phyloP scores from a whole-genome alignment of 257 asterid species.

The Mitragyna speciosa region DNA sequence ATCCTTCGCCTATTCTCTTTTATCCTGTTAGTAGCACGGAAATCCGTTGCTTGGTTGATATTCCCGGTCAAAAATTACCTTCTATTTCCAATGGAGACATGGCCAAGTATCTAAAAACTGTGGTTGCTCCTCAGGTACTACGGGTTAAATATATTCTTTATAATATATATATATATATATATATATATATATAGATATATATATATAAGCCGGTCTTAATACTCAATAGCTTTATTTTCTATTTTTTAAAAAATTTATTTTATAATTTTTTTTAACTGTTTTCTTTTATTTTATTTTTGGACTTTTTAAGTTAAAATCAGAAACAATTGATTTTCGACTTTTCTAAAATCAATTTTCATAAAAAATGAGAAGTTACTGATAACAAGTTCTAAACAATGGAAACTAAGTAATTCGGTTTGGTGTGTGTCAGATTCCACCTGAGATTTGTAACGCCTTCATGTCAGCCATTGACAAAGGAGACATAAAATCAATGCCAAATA shows the following conservation, averaged over 20 bases:
- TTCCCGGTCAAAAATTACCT: slow-evolving; percentile 47
- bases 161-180: too few relatives aligned
- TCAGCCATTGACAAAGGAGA: slow-evolving; percentile 44
- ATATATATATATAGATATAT: too few relatives aligned
- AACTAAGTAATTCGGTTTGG: neutral
- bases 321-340: too few relatives aligned
- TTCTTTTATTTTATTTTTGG: too few relatives aligned
- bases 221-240: too few relatives aligned
- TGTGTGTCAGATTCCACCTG: neutral
- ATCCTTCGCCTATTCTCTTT: slow-evolving; percentile 50
- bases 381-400: too few relatives aligned
- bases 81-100: slow-evolving; percentile 49
- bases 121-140: slow-evolving; percentile 49
- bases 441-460: slow-evolving; percentile 34
- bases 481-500: slow-evolving; percentile 51
- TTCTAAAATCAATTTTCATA: too few relatives aligned
- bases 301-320: too few relatives aligned
- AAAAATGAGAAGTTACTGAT: too few relatives aligned
- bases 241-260: too few relatives aligned
- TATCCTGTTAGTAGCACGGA: slow-evolving; percentile 52
- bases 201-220: neutral
- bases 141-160: slow-evolving; percentile 1
- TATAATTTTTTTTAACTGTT: too few relatives aligned
- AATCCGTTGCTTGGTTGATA: slow-evolving; percentile 48
- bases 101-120: slow-evolving; percentile 39